phyloP scores from a whole-genome alignment of 768 basidiomycete genomes.

The Thelephora aurantiotincta region DNA sequence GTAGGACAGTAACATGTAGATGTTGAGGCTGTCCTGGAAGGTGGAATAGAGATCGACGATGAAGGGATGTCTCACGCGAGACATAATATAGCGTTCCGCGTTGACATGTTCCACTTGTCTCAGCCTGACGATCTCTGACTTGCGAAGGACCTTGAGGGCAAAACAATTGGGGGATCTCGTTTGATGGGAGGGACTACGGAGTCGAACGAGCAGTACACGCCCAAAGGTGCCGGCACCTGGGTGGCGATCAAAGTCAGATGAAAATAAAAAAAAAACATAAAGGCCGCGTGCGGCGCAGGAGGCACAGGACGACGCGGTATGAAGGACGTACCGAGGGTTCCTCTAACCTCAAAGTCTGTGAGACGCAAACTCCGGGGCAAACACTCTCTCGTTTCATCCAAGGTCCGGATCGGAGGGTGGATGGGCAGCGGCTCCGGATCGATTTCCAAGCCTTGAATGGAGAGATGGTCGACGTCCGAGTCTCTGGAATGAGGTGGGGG shows the following conservation, averaged over 20 bases:
- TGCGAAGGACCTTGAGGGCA: constrained; percentile 82
- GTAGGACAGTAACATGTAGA: constrained; percentile 97
- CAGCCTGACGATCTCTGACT: constrained; percentile 73
- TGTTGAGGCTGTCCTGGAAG: constrained; percentile 90
- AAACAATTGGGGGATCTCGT: constrained; percentile 47
- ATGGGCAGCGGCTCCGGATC: constrained; percentile 6
- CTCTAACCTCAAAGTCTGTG: constrained; percentile 71
- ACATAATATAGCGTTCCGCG: constrained; percentile 88
- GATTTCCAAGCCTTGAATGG: constrained; percentile 14
- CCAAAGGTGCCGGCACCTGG: constrained; percentile 94
- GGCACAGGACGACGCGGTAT: neutral
- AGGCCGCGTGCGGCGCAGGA: no score
- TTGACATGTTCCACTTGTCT: constrained; percentile 98
- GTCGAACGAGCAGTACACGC: constrained; percentile 80
- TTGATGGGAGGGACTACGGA: constrained; percentile 33
- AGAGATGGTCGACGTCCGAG: neutral
- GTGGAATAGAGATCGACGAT: constrained; percentile 93
- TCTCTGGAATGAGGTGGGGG: constrained; percentile 10
- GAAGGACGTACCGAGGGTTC: constrained; percentile 46
- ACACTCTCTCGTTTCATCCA: constrained; percentile 62
- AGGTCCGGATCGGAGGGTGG: constrained; percentile 35
- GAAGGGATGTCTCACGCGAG: constrained; percentile 85
- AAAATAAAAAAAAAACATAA: no score
- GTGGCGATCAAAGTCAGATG: neutral
- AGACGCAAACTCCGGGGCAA: constrained; percentile 40